Conservation (phyloP, 108 stramenopile species). For the Pseudonitzschia multistriata region DNA sequence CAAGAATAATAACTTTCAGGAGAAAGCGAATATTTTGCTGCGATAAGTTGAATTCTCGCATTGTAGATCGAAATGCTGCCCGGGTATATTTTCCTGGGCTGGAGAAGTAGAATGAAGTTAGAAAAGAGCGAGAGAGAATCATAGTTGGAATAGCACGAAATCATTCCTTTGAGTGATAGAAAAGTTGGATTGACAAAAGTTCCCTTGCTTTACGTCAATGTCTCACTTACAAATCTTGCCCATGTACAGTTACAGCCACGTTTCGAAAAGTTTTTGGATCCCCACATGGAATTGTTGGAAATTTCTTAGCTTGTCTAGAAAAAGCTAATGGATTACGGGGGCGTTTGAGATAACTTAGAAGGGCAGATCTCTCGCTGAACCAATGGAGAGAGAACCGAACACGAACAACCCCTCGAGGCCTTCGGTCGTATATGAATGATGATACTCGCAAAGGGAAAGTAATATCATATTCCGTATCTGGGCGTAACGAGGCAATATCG, state of each 20-base stretch:
- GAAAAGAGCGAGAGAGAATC: background rate
- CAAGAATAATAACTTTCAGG: conserved; percentile 40
- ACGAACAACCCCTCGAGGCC: conserved; percentile 57
- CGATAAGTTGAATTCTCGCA: conserved; percentile 55
- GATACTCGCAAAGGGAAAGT: conserved; percentile 58
- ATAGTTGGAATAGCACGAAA: no score
- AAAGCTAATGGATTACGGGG: conserved; percentile 40
- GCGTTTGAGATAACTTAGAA: conserved; percentile 54
- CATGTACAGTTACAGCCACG: conserved; percentile 57
- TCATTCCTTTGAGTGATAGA: no score
- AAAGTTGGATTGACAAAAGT: no score
- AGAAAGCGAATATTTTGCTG: conserved; percentile 44
- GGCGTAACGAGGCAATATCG: conserved; percentile 50
- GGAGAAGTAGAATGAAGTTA: background rate
- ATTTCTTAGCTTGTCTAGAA: conserved; percentile 38
- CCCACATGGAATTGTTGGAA: conserved; percentile 53
- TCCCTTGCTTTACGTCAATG: background rate
- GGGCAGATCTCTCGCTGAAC: conserved; percentile 46
- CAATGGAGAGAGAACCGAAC: conserved; percentile 61
- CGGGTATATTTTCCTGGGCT: conserved; percentile 54
- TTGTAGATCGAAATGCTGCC: conserved; percentile 46
- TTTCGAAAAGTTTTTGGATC: conserved; percentile 64
- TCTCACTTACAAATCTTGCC: conserved; percentile 35
- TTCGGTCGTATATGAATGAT: conserved; percentile 53
- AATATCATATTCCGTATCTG: conserved; percentile 60